Base-by-base conservation (phyloP, 257 asterid species). In the Parsonsia alboflavescens region DNA sequence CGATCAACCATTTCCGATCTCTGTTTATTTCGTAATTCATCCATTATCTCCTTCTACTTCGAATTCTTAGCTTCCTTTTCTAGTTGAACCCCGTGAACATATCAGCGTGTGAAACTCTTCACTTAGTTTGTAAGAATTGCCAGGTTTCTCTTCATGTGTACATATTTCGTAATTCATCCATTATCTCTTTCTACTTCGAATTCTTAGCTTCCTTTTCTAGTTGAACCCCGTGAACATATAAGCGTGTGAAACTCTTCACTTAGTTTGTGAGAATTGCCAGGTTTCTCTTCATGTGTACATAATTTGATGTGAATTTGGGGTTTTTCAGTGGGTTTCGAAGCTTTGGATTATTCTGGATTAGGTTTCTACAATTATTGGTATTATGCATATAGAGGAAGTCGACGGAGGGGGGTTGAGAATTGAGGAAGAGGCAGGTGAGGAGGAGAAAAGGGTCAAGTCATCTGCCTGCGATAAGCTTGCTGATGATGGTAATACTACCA, bases 331-430 rank as follows among this genome's bases (percentile, higher is more conserved):
- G 39, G 39, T 33, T 33, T 33, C 39, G 39, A 33, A 33, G 1
- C 39, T 33, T 33, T 33, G 39, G 39, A 33, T 33, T 33, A 33
- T 33, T 33, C 21, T 30, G 79, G 69, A 50, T n/a, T 39, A 41
- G 53, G 75, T 15, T 11, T 64, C 46, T 66, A 59, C 7, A 48
- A n/a, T 36, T 46, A 4, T 42, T 72, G 79, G 75, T 52, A 80
- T 72, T 65, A 89, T 89, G 94, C 72, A 73, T 76, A 82, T 89
- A 73, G 84, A 87, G 77, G 94, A 85, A 76, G 28, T 79, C 53
- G 88, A 66, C 53, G 82, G 57, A 42, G 79, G 74, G 67, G 79
- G 64, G 44, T 30, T 78, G 57, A 81, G 44, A 72, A 11, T 17
- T 56, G 77, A 22, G 78, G 72, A 41, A 72, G 52, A 52, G 44